Evolutionary conservation across 2,329 filamentous ascomycete genomes (phyloP), one percentile per base, ranked within the genome.

Genomic region (Colletotrichum filicis): DNA sequence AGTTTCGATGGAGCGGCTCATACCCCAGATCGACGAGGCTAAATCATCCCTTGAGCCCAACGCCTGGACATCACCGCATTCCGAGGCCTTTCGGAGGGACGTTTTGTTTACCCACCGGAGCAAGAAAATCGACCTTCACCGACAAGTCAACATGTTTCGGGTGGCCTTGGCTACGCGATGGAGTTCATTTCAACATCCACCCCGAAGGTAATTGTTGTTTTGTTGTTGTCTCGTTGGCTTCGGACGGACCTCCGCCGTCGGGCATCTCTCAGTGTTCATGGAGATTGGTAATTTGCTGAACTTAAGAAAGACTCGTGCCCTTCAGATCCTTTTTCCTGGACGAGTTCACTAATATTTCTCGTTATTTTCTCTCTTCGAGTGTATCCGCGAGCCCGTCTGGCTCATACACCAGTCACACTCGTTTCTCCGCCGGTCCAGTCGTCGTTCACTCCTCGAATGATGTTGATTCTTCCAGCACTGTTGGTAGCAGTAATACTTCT

Each of bases 401-500:
- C 8, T 49, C 19, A n/a, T 22, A 9, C 19, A n/a, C 6, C 61
- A 16, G 28, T 30, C 30, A 28, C 28, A 26, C 26, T 37, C 22
- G 8, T 55, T 55, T 35, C 30, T 19, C 42, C 32, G 4, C 16
- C 37, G 22, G 19, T 12, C 28, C 14, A 11, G 30, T 11, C 42
- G 6, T 22, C 30, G 37, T 65, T 46, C 22, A 11, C 26, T 16
- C 28, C 26, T 19, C 26, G 19, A n/a, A 30, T 3, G 16, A 65
- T 71, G 71, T 24, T 70, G 2, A 22, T 30, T 12, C 12, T 71
- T 11, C 19, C 49, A 1, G 5, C 61, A 19, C 16, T 71, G 1
- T 19, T 73, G 1, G 16, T 61, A 1, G 55, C 61, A 42, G 28
- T 62, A 4, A 35, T 73, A 22, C 66, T 73, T 5, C 57, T 71